Evolutionary conservation across 2,329 filamentous ascomycete species (phyloP).

Genomic region (Chaetomiaceae sp.): DNA sequence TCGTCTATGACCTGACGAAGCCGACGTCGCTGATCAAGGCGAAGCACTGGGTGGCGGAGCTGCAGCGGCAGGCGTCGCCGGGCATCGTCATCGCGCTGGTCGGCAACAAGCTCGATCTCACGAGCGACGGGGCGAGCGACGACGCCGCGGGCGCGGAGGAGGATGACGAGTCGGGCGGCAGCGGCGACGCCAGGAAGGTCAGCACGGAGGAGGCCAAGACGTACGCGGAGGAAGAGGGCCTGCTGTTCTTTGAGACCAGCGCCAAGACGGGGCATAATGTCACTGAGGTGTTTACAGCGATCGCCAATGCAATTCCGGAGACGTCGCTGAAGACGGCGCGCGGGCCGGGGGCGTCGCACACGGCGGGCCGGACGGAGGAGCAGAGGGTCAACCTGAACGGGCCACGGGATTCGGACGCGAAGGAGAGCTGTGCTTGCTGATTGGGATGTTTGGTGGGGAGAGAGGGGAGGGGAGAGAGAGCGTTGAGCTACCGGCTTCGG

Average conservation of each 20-base stretch:
- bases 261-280: conserved; percentile 96
- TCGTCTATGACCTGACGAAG: conserved; percentile 98
- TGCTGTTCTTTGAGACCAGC: conserved; percentile 96
- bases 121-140: conserved; percentile 49
- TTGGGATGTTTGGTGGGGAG: conserved; percentile 11
- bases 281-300: conserved; percentile 92
- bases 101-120: conserved; percentile 93
- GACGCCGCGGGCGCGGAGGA: conserved; percentile 44
- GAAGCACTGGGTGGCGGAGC: conserved; percentile 97
- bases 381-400: conserved; percentile 78
- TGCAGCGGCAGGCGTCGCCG: conserved; percentile 91
- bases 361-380: conserved; percentile 57
- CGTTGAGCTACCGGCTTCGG: conserved; percentile 1
- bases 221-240: conserved; percentile 89
- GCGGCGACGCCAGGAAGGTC: conserved; percentile 77
- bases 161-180: conserved; percentile 54
- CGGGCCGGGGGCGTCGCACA: conserved; percentile 57
- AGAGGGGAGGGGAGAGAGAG: conserved; percentile 8
- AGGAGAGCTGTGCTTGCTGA: conserved; percentile 87
- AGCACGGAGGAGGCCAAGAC: conserved; percentile 83
- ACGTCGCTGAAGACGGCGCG: conserved; percentile 86
- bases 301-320: conserved; percentile 96
- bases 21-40: conserved; percentile 92
- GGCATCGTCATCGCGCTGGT: conserved; percentile 96
- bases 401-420: conserved; percentile 65